Conservation (phyloP, 805 yeast species). For the Lachancea lanzarotensis region DNA sequence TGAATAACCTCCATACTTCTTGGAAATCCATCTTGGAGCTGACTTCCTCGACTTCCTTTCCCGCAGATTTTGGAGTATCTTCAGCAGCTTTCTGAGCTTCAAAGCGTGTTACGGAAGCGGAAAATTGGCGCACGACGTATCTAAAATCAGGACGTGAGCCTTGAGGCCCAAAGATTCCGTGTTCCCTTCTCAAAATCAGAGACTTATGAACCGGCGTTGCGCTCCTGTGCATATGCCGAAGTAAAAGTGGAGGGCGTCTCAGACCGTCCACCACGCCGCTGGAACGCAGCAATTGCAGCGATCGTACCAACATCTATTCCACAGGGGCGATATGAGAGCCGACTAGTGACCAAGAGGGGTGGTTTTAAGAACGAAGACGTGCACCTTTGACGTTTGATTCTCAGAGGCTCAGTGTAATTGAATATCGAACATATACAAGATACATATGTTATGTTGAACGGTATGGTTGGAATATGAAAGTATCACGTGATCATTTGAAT, state of each 20-base stretch:
- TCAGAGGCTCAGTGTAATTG: no score
- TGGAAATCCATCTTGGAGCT: slow-evolving; percentile 20
- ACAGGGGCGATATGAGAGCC: neutral
- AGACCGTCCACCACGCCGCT: neutral
- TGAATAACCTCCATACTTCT: slow-evolving; percentile 37
- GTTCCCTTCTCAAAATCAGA: neutral
- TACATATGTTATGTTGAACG: no score
- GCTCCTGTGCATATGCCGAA: neutral
- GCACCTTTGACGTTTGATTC: no score
- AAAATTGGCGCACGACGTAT: neutral
- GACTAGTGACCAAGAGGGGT: neutral
- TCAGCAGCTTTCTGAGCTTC: neutral
- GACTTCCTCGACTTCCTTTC: neutral
- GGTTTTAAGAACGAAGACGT: no score
- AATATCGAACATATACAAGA: no score
- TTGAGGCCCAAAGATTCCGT: neutral
- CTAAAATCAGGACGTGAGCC: neutral
- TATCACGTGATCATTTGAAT: no score
- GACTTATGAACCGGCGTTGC: neutral
- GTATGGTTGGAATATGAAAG: no score
- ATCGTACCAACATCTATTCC: neutral
- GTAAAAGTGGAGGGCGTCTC: neutral
- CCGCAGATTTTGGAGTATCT: neutral
- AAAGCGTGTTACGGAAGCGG: neutral
- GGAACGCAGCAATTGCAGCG: neutral